Evolutionary conservation across 768 basidiomycete genomes (phyloP).

Genomic region (Suillus decipiens): DNA sequence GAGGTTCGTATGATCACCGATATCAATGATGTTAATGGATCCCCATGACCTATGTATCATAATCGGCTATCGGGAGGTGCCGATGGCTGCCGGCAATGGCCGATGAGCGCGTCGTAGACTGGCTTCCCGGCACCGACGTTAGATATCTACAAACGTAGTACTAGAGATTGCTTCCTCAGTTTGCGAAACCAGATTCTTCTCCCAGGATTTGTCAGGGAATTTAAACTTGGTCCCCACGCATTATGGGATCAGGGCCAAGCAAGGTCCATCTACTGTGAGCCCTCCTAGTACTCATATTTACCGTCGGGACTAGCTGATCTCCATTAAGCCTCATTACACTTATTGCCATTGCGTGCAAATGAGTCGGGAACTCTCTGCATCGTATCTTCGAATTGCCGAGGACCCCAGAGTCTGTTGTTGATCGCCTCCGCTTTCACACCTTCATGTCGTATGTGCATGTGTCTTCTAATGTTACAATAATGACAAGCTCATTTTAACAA

Average conservation of each 20-base stretch:
- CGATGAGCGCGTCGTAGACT: no score
- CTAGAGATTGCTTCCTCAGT: background rate
- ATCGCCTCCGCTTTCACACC: constrained; percentile 6
- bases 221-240: background rate
- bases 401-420: background rate
- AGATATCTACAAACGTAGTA: background rate
- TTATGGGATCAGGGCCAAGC: background rate
- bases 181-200: background rate
- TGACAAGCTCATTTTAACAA: background rate
- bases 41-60: background rate
- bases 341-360: background rate
- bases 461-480: background rate
- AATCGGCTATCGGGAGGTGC: background rate
- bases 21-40: background rate
- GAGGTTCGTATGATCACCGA: background rate
- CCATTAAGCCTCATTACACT: background rate
- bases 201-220: background rate
- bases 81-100: background rate
- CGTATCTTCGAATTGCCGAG: background rate
- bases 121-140: background rate
- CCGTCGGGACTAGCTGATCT: background rate
- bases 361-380: background rate
- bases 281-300: background rate
- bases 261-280: background rate
- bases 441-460: background rate